Base-by-base conservation (phyloP, 768 basidiomycete genomes). In the Daedaleopsis nitida region DNA sequence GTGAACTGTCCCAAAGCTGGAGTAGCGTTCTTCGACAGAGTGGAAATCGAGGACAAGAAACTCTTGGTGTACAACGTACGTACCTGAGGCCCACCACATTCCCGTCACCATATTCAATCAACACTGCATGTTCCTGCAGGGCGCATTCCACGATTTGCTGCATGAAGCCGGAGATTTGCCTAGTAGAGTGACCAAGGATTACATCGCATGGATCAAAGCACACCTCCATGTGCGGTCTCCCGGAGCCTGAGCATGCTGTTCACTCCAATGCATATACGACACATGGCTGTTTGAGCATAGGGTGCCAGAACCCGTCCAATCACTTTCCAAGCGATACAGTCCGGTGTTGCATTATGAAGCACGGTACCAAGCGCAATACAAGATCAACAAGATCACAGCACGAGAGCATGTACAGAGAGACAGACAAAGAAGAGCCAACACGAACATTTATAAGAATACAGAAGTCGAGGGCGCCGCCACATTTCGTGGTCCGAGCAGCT, bases 131-230 rank as follows among this genome's bases (percentile, higher is more conserved):
- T n/a, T n/a, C n/a, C n/a, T n/a, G n/a, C 52, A 89, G 89, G 82
- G 80, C 17, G 87, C 83, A 5, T 86, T 77, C 68, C 89, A 91
- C 63, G 89, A 91, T 68, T 75, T 91, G 21, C 83, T 87, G 35
- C 87, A 89, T 59, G 89, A 91, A 66, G 83, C 86, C 1, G 76
- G 82, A 43, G 85, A 83, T 2, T 81, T 88, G 10, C 80, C 81
- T 59, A 84, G 88, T 56, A 81, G 80, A 57, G 64, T 89, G 19
- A 74, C 73, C 1, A 77, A 82, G 10, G 82, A 84, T 57, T 77
- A 84, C 56, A 73, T 83, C 24, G 58, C 78, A 0, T 91, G 86
- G 78, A 69, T 75, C 39, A 69, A 75, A 47, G 61, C 68, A 32
- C 73, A 49, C n/a, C 39, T 42, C 37, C 37, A 8, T 38, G 37